Base-by-base conservation (phyloP, 139 green algal genomes). In the Tetradesmus lagerheimii region DNA sequence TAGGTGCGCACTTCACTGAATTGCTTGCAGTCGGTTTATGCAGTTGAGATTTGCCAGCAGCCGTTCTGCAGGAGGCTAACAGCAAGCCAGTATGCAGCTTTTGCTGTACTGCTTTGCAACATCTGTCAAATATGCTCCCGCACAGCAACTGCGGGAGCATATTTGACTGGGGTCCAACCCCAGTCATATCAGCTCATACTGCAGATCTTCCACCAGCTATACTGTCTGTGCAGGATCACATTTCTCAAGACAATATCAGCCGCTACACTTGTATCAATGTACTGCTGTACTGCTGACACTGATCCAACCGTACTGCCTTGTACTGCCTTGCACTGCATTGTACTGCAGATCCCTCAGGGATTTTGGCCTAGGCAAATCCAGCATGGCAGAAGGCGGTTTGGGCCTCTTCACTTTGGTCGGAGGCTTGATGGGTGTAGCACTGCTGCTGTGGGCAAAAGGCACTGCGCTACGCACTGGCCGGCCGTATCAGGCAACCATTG, bases 391-490 rank as follows among this genome's bases (percentile, higher is more conserved):
- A 88, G 97, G 96, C 43, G 93, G 95, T 15, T 94, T 98, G 37
- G 97, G 97, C 37, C 89, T 98, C 18, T 99, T 99, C 89, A 85
- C 98, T 0, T 91, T 97, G 66, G 92, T 91, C 18, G 97, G 96
- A 62, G 92, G 94, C 4, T 93, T 91, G 1, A 38, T 82, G 34
- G 91, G 64, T 35, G 43, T 94, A n/a, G 89, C 53, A 18, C 89
- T 95, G 75, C 64, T 94, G 31, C 29, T 78, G 8, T 95, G 92
- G 92, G 93, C 90, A 0, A 88, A 83, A 6, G 91, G 93, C 66
- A 91, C 78, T 29, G 93, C 88, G 6, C 79, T 94, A 45, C 89
- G 91, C 35, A 93, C 89, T 12, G 94, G 93, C 12, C 90, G 85
- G 35, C 92, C 93, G 2, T 97, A 97, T 87, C 80, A 97, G 83